Conservation (phyloP, 805 yeast species). For the Ogataea pilisensis region DNA sequence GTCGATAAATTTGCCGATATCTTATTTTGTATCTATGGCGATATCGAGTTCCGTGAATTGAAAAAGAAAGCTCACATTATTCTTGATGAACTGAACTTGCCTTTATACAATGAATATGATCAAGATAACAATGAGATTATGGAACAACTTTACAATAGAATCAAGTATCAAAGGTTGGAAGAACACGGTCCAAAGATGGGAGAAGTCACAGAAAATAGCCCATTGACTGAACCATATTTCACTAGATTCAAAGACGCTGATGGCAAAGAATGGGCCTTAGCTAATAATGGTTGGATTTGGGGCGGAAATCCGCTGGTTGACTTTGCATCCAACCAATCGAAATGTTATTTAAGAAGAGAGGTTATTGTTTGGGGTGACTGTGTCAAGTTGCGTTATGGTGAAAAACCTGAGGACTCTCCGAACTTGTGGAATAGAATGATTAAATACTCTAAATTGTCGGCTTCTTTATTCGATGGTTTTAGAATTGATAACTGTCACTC, state of each 20-base stretch:
- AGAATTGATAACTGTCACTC: constrained; percentile 96
- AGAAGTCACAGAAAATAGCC: constrained; percentile 47
- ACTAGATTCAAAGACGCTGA: constrained; percentile 56
- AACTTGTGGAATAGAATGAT: constrained; percentile 86
- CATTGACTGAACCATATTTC: constrained; percentile 84
- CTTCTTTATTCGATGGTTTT: constrained; percentile 76
- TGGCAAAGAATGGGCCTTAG: constrained; percentile 67
- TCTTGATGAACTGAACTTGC: constrained; percentile 73
- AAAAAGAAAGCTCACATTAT: constrained; percentile 44
- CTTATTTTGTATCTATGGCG: constrained; percentile 37
- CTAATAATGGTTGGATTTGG: constrained; percentile 99
- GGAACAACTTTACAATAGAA: constrained; percentile 70
- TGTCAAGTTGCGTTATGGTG: constrained; percentile 86
- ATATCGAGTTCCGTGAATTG: constrained; percentile 29
- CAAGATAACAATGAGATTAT: constrained; percentile 63
- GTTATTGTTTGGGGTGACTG: constrained; percentile 98
- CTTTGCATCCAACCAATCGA: constrained; percentile 78
- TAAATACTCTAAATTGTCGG: constrained; percentile 66
- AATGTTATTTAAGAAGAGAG: constrained; percentile 83
- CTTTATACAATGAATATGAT: constrained; percentile 71
- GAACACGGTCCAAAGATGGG: constrained; percentile 81
- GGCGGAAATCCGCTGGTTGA: constrained; percentile 91
- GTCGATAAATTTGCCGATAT: constrained; percentile 47
- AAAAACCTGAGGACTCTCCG: constrained; percentile 76
- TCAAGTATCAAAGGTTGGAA: constrained; percentile 72